Evolutionary conservation across 2,329 filamentous ascomycete species (phyloP), one percentile per base, ranked within the genome.

Genomic region (Scedosporium boydii): DNA sequence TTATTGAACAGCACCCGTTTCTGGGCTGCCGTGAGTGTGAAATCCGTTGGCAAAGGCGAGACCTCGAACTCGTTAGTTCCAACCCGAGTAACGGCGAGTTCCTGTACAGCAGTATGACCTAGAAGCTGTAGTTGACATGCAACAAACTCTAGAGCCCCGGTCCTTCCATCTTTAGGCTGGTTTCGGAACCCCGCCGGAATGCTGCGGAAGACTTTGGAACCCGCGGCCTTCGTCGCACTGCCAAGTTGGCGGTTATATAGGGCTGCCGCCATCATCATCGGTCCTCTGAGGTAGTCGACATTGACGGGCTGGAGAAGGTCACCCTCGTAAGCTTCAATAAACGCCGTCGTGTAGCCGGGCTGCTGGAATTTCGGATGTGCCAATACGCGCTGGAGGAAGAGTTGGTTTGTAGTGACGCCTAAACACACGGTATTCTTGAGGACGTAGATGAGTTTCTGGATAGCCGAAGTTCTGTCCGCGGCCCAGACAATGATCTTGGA

Each of bases 271-370:
- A 62, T 58, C 46, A 58, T 38, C 60, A 58, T 62, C 1, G 48
- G 60, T 1, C 60, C 60, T 23, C 9, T n/a, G 51, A 48, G 27
- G n/a, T 62, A 44, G 12, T 38, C 34, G 3, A 58, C 21, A 18
- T 21, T 41, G n/a, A 58, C 56, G 29, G 56, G 56, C 34, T 42
- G 14, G 16, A 58, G 56, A 41, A 58, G 60, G 10, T 6, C 42
- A 18, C 27, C 23, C 27, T 51, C 29, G 29, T 58, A 18, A 53
- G n/a, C 26, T 41, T 26, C 42, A 61, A 89, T 89, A 67, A 88
- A 89, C 1, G 86, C 85, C 0, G 87, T 89, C 68, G 89, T 86
- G 12, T 89, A 86, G 2, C 83, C 77, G 21, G 85, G 86, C 1
- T 78, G 77, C 42, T 87, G 76, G 67, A 89, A 90, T 66, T 82